These are phyloP conservation scores for Cercophora samala DNA, from an alignment of 495 filamentous ascomycete species.

Conservation along the genomic window DNA sequence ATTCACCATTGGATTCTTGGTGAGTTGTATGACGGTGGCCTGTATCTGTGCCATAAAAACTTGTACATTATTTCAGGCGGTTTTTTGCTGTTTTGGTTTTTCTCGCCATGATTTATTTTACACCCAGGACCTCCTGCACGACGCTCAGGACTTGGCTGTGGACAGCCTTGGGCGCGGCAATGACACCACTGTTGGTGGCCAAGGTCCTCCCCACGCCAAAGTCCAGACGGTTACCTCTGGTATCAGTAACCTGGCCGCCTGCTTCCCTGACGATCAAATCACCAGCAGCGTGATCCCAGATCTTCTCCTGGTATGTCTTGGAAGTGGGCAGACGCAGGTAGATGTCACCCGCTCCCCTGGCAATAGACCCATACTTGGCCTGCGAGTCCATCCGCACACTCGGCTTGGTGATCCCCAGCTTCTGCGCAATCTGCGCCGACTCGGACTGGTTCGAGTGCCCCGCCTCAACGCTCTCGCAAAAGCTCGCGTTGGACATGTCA, in stretches of 20 bases:
- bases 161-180: slow-evolving; percentile 74
- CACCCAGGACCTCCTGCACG: slow-evolving; percentile 71
- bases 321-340: slow-evolving; percentile 83
- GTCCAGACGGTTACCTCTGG: slow-evolving; percentile 72
- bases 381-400: slow-evolving; percentile 95
- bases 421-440: slow-evolving; percentile 76
- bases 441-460: slow-evolving; percentile 86
- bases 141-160: slow-evolving; percentile 75
- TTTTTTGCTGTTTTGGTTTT: neutral
- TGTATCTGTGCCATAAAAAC: slow-evolving; percentile 17
- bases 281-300: slow-evolving; percentile 99
- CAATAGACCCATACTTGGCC: slow-evolving; percentile 94
- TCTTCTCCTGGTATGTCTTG: slow-evolving; percentile 94
- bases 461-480: slow-evolving; percentile 93
- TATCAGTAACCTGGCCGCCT: slow-evolving; percentile 87
- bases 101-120: slow-evolving; percentile 26
- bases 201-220: slow-evolving; percentile 85
- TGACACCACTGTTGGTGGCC: slow-evolving; percentile 83
- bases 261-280: slow-evolving; percentile 93
- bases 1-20: neutral
- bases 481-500: slow-evolving; percentile 75
- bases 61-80: slow-evolving; percentile 2
- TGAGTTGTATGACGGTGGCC: neutral
- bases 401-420: slow-evolving; percentile 77
- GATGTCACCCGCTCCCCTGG: slow-evolving; percentile 91